Conservation (phyloP, 768 basidiomycete genomes). For the Lactifluus subvellereus region DNA sequence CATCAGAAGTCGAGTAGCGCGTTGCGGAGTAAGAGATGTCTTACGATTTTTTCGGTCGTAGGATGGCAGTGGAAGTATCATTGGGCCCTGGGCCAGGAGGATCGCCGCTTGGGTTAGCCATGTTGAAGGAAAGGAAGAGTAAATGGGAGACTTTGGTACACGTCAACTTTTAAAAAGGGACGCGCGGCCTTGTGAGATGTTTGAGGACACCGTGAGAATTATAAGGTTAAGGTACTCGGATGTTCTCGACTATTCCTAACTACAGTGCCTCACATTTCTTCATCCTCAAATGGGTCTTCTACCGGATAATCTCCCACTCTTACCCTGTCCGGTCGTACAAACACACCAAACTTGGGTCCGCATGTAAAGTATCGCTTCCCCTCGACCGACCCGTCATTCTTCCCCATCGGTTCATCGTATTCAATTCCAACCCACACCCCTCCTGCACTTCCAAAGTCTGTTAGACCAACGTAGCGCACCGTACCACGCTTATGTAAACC, state of each 20-base stretch:
- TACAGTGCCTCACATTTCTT: conserved; percentile 52
- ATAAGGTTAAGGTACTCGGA: neutral
- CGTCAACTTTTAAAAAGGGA: conserved; percentile 19
- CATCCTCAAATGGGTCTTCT: conserved; percentile 70
- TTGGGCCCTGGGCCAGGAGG: conserved; percentile 79
- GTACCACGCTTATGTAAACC: conserved; percentile 75
- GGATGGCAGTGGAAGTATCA: conserved; percentile 90
- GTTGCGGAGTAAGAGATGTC: conserved; percentile 30
- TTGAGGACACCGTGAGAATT: conserved; percentile 15
- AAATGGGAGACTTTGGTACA: neutral
- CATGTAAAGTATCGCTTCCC: conserved; percentile 85
- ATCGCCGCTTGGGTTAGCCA: conserved; percentile 83
- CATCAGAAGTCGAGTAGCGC: conserved; percentile 20
- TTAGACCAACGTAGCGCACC: conserved; percentile 78
- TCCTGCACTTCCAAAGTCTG: conserved; percentile 59
- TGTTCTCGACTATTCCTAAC: conserved; percentile 17
- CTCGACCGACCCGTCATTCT: conserved; percentile 91
- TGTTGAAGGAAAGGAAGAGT: conserved; percentile 24
- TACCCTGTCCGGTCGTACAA: conserved; percentile 80
- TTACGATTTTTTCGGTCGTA: conserved; percentile 96
- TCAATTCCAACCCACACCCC: conserved; percentile 88
- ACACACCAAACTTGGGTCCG: conserved; percentile 69
- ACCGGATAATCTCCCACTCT: conserved; percentile 82
- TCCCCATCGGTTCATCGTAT: conserved; percentile 93
- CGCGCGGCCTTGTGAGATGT: conserved; percentile 20